phyloP scores from a whole-genome alignment of 768 basidiomycete genomes.

The Tricholomella constricta region DNA sequence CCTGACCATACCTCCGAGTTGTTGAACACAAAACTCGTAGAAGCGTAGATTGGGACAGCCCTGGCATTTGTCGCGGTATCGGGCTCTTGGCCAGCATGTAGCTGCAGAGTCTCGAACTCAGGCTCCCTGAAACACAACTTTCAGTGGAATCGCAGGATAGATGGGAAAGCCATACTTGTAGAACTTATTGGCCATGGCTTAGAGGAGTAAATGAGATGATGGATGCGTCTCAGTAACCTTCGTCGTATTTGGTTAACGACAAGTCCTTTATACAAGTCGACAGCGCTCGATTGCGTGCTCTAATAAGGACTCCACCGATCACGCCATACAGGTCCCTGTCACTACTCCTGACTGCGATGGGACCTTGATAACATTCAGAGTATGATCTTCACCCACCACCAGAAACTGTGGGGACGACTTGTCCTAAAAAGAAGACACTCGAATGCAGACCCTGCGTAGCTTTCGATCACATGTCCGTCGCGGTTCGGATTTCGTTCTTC shows the following conservation, averaged over 20 bases:
- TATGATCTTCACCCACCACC: background rate
- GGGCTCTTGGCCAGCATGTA: conserved; percentile 72
- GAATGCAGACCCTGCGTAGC: too few species aligned
- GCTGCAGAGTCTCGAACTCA: conserved; percentile 79
- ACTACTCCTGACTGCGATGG: background rate
- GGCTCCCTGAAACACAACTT: conserved; percentile 43
- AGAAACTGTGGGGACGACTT: background rate
- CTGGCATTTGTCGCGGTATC: conserved; percentile 71
- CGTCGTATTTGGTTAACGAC: background rate
- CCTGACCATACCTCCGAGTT: conserved; percentile 54
- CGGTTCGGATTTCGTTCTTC: too few species aligned
- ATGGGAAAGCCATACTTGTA: background rate
- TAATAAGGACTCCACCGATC: background rate
- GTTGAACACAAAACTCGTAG: conserved; percentile 76
- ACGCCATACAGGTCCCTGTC: background rate
- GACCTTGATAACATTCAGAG: background rate
- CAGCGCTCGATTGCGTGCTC: background rate
- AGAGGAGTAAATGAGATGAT: background rate
- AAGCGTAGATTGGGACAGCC: conserved; percentile 77
- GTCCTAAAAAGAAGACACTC: too few species aligned
- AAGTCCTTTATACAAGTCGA: background rate
- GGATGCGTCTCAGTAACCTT: background rate
- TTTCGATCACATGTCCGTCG: too few species aligned
- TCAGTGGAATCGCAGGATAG: background rate
- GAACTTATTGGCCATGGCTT: conserved; percentile 1